Evolutionary conservation across 805 yeast species (phyloP).

Genomic region (Pichia insulana): DNA sequence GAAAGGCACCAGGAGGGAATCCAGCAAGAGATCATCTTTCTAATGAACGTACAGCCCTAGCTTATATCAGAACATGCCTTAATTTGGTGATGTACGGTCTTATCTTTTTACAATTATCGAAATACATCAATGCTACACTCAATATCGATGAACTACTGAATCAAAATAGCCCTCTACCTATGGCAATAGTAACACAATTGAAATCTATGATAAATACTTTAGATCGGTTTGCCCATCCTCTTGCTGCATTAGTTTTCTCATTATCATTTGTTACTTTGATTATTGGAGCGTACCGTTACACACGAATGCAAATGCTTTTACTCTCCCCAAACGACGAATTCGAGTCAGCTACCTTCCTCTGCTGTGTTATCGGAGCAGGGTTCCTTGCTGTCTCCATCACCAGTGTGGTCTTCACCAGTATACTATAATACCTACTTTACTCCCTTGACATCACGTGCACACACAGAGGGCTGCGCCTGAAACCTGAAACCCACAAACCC

Average conservation of each 20-base stretch:
- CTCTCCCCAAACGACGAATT: background rate
- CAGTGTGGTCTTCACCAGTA: background rate
- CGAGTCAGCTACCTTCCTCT: background rate
- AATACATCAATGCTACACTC: conserved; percentile 23
- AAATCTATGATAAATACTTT: background rate
- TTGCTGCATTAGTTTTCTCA: background rate
- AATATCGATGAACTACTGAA: background rate
- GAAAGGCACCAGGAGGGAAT: conserved; percentile 7
- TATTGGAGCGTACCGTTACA: background rate
- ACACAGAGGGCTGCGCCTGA: too few species aligned
- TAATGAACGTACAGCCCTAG: conserved; percentile 52
- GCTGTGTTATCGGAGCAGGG: background rate
- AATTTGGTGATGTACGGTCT: conserved; percentile 45
- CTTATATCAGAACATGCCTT: conserved; percentile 50
- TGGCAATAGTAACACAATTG: background rate
- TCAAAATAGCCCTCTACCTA: background rate
- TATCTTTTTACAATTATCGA: conserved; percentile 43
- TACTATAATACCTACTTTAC: background rate
- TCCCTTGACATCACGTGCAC: too few species aligned
- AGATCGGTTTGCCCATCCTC: background rate
- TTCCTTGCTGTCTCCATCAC: background rate
- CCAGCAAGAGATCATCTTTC: conserved; percentile 51
- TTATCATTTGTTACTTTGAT: background rate
- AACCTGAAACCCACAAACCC: too few species aligned
- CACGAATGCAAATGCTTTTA: background rate